phyloP scores from a whole-genome alignment of 805 yeast species.

The Barnettozyma pratensis region DNA sequence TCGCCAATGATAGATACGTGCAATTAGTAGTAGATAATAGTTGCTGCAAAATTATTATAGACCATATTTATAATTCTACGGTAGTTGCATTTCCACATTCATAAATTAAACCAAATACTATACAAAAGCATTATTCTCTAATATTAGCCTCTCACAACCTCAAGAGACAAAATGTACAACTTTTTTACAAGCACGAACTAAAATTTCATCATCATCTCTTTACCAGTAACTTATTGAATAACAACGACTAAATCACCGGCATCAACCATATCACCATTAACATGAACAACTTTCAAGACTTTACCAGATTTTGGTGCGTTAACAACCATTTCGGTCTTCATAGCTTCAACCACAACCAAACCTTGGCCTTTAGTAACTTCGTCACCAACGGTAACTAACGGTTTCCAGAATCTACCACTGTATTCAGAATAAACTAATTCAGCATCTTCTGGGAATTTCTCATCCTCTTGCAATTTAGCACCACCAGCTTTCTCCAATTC shows the following conservation, averaged over 20 bases:
- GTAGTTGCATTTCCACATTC: too few relatives aligned
- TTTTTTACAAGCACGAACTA: not conserved
- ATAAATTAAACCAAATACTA: not conserved
- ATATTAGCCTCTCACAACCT: conserved; percentile 2
- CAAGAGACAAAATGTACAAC: not conserved
- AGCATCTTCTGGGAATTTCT: conserved; percentile 70
- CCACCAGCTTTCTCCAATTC: conserved; percentile 58
- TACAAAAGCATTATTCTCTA: not conserved
- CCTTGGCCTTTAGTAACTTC: conserved; percentile 69
- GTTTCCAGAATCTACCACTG: conserved; percentile 97
- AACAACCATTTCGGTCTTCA: conserved; percentile 97
- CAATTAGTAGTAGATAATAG: not conserved
- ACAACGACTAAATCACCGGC: conserved; percentile 95
- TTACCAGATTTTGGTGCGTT: conserved; percentile 65
- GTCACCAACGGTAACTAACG: conserved; percentile 76
- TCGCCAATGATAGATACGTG: too few relatives aligned
- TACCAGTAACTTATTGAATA: conserved; percentile 35
- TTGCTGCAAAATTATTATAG: not conserved
- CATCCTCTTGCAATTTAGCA: conserved; percentile 39
- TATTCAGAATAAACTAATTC: conserved; percentile 87
- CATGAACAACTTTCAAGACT: conserved; percentile 66
- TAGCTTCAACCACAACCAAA: conserved; percentile 88
- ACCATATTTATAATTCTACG: not conserved
- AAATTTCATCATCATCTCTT: too few relatives aligned
- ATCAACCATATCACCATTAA: conserved; percentile 93